A percentile compares a stretch with the other conserved stretches of the same genome.
These are phyloP conservation scores for Yarrowia yakushimensis DNA, from an alignment of 805 yeast species.

Conservation along the genomic window DNA sequence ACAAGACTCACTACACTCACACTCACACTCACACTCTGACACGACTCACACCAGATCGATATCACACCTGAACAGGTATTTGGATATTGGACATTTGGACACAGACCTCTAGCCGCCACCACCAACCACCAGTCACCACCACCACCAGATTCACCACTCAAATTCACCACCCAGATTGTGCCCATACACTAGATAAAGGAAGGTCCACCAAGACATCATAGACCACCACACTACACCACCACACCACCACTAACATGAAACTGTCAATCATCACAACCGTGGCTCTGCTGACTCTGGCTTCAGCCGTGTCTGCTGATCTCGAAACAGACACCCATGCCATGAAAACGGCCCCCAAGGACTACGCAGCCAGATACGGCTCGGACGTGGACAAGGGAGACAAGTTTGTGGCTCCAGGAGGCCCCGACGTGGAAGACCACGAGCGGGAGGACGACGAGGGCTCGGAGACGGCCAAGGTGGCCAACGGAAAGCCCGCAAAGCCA, in stretches of 20 bases:
- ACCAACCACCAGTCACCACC: too few relatives aligned
- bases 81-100: too few relatives aligned
- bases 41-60: too few relatives aligned
- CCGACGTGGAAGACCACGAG: constrained; percentile 26
- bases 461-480: not conserved
- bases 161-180: too few relatives aligned
- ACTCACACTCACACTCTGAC: too few relatives aligned
- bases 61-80: too few relatives aligned
- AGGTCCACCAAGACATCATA: not conserved
- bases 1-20: too few relatives aligned
- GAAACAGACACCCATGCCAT: constrained; percentile 35
- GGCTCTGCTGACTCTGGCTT: constrained; percentile 29
- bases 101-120: too few relatives aligned
- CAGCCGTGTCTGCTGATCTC: constrained; percentile 32
- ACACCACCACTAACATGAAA: not conserved
- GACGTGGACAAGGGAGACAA: constrained; percentile 27
- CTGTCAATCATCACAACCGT: not conserved
- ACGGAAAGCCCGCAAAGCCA: not conserved
- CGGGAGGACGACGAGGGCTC: constrained; percentile 9
- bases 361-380: constrained; percentile 30
- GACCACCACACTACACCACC: not conserved
- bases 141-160: too few relatives aligned
- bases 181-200: too few relatives aligned
- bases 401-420: constrained; percentile 27
- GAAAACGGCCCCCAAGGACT: constrained; percentile 39